Base-by-base conservation (phyloP, 768 basidiomycete genomes). In the Pulveroboletus sp. region DNA sequence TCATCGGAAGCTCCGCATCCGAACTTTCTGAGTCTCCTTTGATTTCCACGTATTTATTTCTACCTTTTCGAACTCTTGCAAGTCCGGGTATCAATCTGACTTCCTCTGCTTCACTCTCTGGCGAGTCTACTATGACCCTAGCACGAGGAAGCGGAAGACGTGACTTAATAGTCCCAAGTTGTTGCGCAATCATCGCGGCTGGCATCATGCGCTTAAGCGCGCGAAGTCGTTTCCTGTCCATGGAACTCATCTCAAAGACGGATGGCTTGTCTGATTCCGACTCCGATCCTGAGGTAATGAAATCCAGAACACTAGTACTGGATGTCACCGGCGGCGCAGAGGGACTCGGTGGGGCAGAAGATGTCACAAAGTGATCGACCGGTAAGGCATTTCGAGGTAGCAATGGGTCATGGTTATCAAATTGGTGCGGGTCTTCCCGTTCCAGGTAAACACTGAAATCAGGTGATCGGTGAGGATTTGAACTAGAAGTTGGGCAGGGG, bases 1-100 rank as follows among this genome's bases (percentile, higher is more conserved):
- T 40, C 10, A 9, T 8, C 21, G 52, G 47, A 26, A 1, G 48
- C 24, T 66, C 68, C 26, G 68, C 60, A 31, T 78, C 76, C 21
- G 77, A 77, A 65, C 82, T 85, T 60, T 86, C 84, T 1, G 81
- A 64, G 55, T 86, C 86, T 7, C 84, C 85, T 54, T 69, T 77
- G 46, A 86, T 73, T 6, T 77, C 74, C 30, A 64, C 50, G 46
- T 69, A 63, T 44, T 56, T 67, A 7, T 70, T 62, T 26, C 64
- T 63, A 18, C 70, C 60, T 39, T 63, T 68, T 39, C 76, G 71
- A 42, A 69, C 65, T 21, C 75, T 71, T 21, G 79, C 75, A 55
- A 78, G 72, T 3, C 84, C 82, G 0, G 82, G 82, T 17, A 70
- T 71, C 26, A 80, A 55, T 6, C 73, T 74, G 11, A 62, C 65